These are phyloP conservation scores for Colletotrichum sp. DNA, from an alignment of 2,329 filamentous ascomycete species.

Conservation along the genomic window DNA sequence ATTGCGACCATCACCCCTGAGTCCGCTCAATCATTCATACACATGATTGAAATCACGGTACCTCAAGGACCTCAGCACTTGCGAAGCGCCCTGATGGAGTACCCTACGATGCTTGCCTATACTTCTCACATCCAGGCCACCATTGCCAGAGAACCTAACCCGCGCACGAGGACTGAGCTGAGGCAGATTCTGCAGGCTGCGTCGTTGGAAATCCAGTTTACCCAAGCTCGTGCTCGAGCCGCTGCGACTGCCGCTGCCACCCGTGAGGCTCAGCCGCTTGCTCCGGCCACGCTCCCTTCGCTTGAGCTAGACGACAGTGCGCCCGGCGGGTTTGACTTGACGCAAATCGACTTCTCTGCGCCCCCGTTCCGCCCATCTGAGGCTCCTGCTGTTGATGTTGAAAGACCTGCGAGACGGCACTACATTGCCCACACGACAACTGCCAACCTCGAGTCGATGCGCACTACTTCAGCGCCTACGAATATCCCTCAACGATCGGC, in stretches of 20 bases:
- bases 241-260: slow-evolving; percentile 28
- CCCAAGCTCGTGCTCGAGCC: slow-evolving; percentile 37
- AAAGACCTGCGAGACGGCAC: background rate
- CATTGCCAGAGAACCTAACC: slow-evolving; percentile 57
- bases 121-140: slow-evolving; percentile 53
- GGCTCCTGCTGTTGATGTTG: background rate
- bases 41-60: slow-evolving; percentile 59
- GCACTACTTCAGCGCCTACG: background rate
- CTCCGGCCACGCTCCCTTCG: background rate
- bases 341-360: background rate
- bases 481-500: background rate
- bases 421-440: background rate
- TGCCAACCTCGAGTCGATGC: background rate
- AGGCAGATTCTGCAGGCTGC: slow-evolving; percentile 54
- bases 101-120: slow-evolving; percentile 54
- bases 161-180: slow-evolving; percentile 52
- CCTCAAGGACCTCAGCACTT: slow-evolving; percentile 54
- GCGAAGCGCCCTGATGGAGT: slow-evolving; percentile 47
- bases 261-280: slow-evolving; percentile 23
- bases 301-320: background rate
- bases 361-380: background rate
- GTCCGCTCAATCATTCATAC: slow-evolving; percentile 47
- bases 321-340: background rate
- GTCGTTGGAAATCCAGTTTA: slow-evolving; percentile 49
- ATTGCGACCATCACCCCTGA: slow-evolving; percentile 33